Percentiles rank a stretch among this genome's conserved stretches.
Conservation (phyloP, 805 yeast species). For the Geotrichum ghanense region DNA sequence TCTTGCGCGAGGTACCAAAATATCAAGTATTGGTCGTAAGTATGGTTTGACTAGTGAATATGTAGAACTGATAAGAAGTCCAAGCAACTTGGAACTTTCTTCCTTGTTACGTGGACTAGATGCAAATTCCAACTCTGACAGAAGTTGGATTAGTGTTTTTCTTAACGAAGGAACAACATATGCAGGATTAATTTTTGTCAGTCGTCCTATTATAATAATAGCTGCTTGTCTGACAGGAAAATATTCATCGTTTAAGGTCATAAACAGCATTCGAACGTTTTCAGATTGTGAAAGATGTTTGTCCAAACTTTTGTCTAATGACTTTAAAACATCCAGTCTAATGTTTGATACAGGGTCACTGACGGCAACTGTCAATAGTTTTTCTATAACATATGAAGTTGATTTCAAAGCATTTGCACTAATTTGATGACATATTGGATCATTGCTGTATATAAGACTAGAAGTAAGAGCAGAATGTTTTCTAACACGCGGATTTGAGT, state of each 20-base stretch:
- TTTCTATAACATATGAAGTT: constrained; percentile 75
- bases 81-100: constrained; percentile 68
- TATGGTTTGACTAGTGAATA: constrained; percentile 81
- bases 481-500: constrained; percentile 67
- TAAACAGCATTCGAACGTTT: constrained; percentile 70
- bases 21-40: constrained; percentile 81
- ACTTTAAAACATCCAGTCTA: constrained; percentile 62
- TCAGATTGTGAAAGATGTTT: constrained; percentile 92
- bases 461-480: constrained; percentile 79
- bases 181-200: constrained; percentile 84
- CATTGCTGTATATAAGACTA: constrained; percentile 60
- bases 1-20: constrained; percentile 61
- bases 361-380: constrained; percentile 68
- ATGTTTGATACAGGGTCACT: constrained; percentile 85
- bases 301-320: constrained; percentile 68
- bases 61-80: constrained; percentile 66
- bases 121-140: constrained; percentile 79
- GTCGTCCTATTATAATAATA: constrained; percentile 67
- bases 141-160: constrained; percentile 70
- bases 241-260: constrained; percentile 84
- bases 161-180: constrained; percentile 88
- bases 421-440: constrained; percentile 74
- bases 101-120: constrained; percentile 68
- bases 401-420: constrained; percentile 72
- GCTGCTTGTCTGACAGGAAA: constrained; percentile 75